Conservation (phyloP, 768 basidiomycete genomes). For the Mycena capillaripes region DNA sequence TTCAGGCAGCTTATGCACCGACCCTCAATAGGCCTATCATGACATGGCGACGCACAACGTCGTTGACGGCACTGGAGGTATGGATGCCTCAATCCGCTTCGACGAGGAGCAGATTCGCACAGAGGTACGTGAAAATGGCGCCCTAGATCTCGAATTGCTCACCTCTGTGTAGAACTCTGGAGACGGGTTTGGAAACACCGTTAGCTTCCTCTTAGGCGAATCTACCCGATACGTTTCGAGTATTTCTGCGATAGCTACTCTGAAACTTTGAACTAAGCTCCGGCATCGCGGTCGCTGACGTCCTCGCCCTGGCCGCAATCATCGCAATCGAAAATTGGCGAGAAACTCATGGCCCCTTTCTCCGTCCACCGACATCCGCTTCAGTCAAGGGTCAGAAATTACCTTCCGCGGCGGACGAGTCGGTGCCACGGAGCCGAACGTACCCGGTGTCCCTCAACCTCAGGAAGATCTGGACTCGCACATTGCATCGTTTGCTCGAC, state of each 20-base stretch:
- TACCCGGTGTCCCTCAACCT: not conserved
- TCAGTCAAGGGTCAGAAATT: not conserved
- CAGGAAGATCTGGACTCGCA: not conserved
- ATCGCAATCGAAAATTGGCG: slow-evolving; percentile 3
- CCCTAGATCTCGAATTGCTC: no score
- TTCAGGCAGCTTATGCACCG: no score
- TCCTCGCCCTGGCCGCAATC: not conserved
- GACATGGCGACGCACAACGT: slow-evolving; percentile 4
- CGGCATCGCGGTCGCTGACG: not conserved
- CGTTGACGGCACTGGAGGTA: not conserved
- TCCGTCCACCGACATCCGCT: no score
- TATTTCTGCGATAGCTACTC: not conserved
- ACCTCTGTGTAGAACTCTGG: not conserved
- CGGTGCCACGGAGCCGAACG: not conserved
- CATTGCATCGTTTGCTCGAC: not conserved
- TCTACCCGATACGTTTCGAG: slow-evolving; percentile 3
- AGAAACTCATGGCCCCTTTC: no score
- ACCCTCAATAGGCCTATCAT: not conserved
- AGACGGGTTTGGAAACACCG: slow-evolving; percentile 8
- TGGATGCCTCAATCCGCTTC: not conserved
- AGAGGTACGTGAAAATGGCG: no score
- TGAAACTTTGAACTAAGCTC: not conserved
- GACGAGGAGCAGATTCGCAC: not conserved
- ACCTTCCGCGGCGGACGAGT: slow-evolving; percentile 15
- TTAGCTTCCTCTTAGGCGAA: not conserved